Conservation (phyloP, 352 stramenopile genomes). For the Globisporangium okanoganense region DNA sequence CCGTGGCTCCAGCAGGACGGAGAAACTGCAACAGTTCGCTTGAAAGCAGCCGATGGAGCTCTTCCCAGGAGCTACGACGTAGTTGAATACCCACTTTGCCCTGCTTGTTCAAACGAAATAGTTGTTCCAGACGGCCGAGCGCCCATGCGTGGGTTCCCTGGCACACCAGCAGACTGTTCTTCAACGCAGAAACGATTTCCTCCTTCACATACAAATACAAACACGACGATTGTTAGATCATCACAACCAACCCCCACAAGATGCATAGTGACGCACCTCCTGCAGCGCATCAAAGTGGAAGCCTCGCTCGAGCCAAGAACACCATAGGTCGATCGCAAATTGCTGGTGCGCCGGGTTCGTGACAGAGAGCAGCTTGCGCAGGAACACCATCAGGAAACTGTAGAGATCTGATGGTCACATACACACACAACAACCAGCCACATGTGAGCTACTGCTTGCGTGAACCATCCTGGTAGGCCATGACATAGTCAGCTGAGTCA, state of each 20-base stretch:
- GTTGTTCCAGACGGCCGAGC: constrained; percentile 37
- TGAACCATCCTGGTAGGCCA: not conserved
- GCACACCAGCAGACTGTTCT: constrained; percentile 42
- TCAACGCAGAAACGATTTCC: constrained; percentile 50
- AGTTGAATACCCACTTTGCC: not conserved
- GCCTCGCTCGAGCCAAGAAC: constrained; percentile 44
- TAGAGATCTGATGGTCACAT: constrained; percentile 58
- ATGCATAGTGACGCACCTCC: too few relatives aligned
- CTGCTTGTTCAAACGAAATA: constrained; percentile 20
- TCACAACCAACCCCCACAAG: too few relatives aligned
- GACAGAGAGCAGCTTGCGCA: constrained; percentile 70
- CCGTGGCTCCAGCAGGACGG: constrained; percentile 7
- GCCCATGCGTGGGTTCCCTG: constrained; percentile 34
- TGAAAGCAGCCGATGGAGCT: constrained; percentile 34
- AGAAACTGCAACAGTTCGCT: constrained; percentile 43
- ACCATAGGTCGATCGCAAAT: constrained; percentile 72
- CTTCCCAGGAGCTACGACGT: constrained; percentile 32
- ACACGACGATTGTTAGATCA: not conserved
- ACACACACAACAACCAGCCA: not conserved
- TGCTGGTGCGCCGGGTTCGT: constrained; percentile 37
- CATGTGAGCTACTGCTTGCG: not conserved
- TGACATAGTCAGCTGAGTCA: too few relatives aligned
- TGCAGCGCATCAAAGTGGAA: constrained; percentile 52
- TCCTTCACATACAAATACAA: constrained; percentile 23
- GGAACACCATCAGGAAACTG: constrained; percentile 78